Base-by-base conservation (phyloP, 2,329 filamentous ascomycete species). In the Myriangium duriaei region DNA sequence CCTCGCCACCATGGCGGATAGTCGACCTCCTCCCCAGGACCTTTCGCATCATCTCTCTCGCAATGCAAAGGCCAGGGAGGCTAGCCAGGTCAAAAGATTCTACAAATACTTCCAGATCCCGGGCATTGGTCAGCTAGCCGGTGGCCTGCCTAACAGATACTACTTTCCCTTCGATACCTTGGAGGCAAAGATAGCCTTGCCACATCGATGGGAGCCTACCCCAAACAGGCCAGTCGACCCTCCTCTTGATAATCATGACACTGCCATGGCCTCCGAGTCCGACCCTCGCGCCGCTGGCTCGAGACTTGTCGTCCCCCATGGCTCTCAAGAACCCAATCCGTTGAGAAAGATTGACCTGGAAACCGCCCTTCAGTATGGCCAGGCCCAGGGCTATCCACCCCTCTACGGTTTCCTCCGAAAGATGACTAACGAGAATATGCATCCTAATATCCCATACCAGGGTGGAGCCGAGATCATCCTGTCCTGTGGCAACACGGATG, bases 81-180 rank as follows among this genome's bases (percentile, higher is more conserved):
- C 72, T 5, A 91, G 77, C 52, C 65, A 65, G 30, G 71, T 93
- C 56, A 94, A 94, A 65, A 54, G 69, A 26, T 84, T 87, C 58
- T 94, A 94, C 67, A 85, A 84, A 59, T 93, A 83, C 61, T 91
- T 91, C 50, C 45, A 50, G 9, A 74, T 76, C 37, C 73, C 74
- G 0, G 71, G 71, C 24, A 74, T 77, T 47, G 70, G 66, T 11
- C 75, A 78, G 49, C 55, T 77, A 26, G 73, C 74, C 9, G 73
- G 73, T 51, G 73, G 73, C 43, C 72, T 93, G 14, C 87, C 87
- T 11, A 79, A 91, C 58, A 68, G 79, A 28, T 71, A 72, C 41
- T 84, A 84, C 62, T 95, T 95, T 53, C 87, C 87, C 6, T 94
- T 81, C 59, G 86, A 95, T 51, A 91, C 85, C 1, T 74, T 95